phyloP scores from a whole-genome alignment of 495 filamentous ascomycete species.

The Neurospora hispaniola region DNA sequence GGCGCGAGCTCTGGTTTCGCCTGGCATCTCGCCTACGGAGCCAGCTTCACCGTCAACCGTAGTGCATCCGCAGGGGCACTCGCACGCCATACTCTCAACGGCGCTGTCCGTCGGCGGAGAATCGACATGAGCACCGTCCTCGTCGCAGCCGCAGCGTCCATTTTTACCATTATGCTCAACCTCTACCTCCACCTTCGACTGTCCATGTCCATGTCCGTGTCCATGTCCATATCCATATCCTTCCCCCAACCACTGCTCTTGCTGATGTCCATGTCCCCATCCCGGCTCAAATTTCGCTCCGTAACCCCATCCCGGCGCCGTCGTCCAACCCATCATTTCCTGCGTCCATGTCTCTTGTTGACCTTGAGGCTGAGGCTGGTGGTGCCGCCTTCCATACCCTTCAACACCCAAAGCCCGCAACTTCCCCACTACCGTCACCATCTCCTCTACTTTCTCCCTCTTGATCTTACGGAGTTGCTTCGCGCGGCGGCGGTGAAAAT shows the following conservation, averaged over 20 bases:
- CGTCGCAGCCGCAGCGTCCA: neutral
- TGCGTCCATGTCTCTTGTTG: neutral
- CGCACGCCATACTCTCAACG: neutral
- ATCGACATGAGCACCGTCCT: neutral
- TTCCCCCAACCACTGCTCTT: neutral
- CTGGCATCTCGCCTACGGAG: neutral
- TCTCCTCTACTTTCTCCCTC: neutral
- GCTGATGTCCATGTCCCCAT: neutral
- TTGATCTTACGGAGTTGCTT: neutral
- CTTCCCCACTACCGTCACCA: neutral
- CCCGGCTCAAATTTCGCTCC: neutral
- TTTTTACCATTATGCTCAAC: neutral
- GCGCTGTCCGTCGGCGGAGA: neutral
- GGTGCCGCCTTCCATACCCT: neutral
- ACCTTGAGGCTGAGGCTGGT: neutral
- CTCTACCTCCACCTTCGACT: neutral
- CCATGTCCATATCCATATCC: neutral
- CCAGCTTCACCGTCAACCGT: neutral
- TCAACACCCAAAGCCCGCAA: neutral
- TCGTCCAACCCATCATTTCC: neutral
- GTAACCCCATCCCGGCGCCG: neutral
- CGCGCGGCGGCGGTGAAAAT: neutral
- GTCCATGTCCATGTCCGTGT: neutral
- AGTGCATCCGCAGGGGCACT: neutral
- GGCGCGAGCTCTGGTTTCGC: neutral